These are phyloP conservation scores for Raphanus sativus DNA, from an alignment of 345 rosid genomes.

Conservation along the genomic window DNA sequence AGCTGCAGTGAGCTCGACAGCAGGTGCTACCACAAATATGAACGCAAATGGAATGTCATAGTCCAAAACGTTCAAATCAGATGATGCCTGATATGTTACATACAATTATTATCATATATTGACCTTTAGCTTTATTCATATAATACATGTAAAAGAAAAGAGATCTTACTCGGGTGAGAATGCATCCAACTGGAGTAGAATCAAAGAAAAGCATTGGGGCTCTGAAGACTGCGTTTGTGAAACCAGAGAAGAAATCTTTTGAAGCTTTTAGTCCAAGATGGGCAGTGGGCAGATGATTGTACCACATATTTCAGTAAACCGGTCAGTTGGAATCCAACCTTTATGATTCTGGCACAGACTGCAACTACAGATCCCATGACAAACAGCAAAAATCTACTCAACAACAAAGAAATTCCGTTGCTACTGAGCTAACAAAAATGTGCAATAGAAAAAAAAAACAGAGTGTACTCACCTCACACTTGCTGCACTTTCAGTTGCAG, in stretches of 20 bases:
- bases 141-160: not conserved
- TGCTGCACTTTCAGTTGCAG: too few species aligned
- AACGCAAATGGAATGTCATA: slow-evolving; percentile 58
- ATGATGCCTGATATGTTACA: slow-evolving; percentile 58
- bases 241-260: slow-evolving; percentile 62
- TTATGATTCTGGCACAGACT: not conserved
- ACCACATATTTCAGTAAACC: not conserved
- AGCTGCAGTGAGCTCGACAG: slow-evolving; percentile 44
- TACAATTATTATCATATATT: slow-evolving; percentile 1
- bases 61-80: slow-evolving; percentile 68
- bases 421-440: too few species aligned
- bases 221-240: slow-evolving; percentile 58
- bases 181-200: slow-evolving; percentile 77
- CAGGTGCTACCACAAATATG: slow-evolving; percentile 42
- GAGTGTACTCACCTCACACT: too few species aligned
- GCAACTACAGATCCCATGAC: not conserved
- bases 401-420: too few species aligned
- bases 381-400: not conserved
- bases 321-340: not conserved
- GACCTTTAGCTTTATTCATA: slow-evolving; percentile 3
- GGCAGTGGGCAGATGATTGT: slow-evolving; percentile 32
- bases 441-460: too few species aligned
- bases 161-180: slow-evolving; percentile 66
- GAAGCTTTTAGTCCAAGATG: slow-evolving; percentile 68
- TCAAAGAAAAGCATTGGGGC: slow-evolving; percentile 83